These are phyloP conservation scores for Nymphaea colorata DNA, from an alignment of 164 flowering plant genomes.

Conservation along the genomic window DNA sequence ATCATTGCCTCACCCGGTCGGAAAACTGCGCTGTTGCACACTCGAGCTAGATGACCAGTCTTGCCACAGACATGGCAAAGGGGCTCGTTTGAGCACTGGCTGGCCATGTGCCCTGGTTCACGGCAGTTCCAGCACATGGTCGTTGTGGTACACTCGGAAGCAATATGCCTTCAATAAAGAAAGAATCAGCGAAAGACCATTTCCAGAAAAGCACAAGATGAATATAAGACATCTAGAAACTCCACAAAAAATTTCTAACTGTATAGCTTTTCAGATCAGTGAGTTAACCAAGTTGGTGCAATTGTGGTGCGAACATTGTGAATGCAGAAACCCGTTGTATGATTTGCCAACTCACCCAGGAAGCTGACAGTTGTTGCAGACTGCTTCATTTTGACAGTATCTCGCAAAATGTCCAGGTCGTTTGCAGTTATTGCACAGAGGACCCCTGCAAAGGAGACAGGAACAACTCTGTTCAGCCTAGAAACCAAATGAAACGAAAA, in stretches of 20 bases:
- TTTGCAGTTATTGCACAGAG: slow-evolving; percentile 27
- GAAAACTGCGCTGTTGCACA: slow-evolving; percentile 7
- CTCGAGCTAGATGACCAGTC: slow-evolving; percentile 35
- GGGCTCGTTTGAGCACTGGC: slow-evolving; percentile 37
- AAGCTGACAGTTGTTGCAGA: slow-evolving; percentile 28
- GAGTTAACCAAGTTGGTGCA: too few species aligned
- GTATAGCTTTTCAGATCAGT: too few species aligned
- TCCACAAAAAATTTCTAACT: too few species aligned
- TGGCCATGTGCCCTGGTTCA: slow-evolving; percentile 49
- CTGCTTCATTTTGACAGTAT: slow-evolving; percentile 24
- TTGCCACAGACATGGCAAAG: slow-evolving; percentile 53
- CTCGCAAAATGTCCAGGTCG: slow-evolving; percentile 30
- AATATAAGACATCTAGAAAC: too few species aligned
- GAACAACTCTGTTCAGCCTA: too few species aligned
- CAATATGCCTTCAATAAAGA: slow-evolving; percentile 29
- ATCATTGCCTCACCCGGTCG: slow-evolving; percentile 24
- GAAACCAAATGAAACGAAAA: too few species aligned
- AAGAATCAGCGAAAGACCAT: background rate
- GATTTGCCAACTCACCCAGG: slow-evolving; percentile 17
- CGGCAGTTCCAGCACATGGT: slow-evolving; percentile 53
- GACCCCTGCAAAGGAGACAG: background rate
- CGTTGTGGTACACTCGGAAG: slow-evolving; percentile 39
- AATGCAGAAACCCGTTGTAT: too few species aligned
- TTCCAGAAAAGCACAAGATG: too few species aligned
- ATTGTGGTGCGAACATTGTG: too few species aligned